These are phyloP conservation scores for Herpetomonas samuelpessoai DNA, from an alignment of 208 protist genomes.

Conservation along the genomic window DNA sequence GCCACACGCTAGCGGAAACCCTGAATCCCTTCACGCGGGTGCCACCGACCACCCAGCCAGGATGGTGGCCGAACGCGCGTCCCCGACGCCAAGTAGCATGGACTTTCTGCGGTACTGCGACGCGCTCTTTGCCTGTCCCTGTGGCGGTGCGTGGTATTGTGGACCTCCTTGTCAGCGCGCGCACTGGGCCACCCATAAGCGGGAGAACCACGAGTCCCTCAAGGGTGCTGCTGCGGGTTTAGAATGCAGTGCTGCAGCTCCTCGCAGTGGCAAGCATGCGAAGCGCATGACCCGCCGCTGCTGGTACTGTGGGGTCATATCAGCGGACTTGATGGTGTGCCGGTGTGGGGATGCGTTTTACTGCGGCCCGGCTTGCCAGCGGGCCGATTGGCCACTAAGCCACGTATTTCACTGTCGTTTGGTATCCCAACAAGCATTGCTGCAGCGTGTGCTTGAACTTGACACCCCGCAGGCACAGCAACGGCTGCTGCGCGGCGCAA, in stretches of 20 bases:
- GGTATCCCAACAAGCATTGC: constrained; percentile 1
- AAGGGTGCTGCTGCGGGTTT: constrained; percentile 7
- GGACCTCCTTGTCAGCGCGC: constrained; percentile 31
- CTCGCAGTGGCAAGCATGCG: too few relatives aligned
- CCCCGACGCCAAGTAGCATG: too few relatives aligned
- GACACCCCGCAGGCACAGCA: too few relatives aligned
- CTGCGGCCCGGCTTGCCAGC: constrained; percentile 18
- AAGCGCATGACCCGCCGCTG: too few relatives aligned
- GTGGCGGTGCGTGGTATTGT: constrained; percentile 36
- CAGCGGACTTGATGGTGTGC: too few relatives aligned
- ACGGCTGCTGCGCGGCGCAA: too few relatives aligned
- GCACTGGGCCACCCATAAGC: constrained; percentile 38
- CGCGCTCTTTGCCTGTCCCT: constrained; percentile 28
- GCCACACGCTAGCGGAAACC: too few relatives aligned
- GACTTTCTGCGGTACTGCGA: constrained; percentile 6
- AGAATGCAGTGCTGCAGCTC: not conserved
- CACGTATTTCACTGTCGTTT: not conserved
- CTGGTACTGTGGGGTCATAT: too few relatives aligned
- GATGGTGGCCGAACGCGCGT: too few relatives aligned
- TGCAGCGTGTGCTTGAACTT: not conserved
- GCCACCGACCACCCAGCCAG: too few relatives aligned
- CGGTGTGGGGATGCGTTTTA: constrained; percentile 23
- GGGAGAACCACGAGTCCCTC: not conserved
- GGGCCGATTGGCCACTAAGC: constrained; percentile 15
- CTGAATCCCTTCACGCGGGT: too few relatives aligned